These are phyloP conservation scores for Trichosporon faecale DNA, from an alignment of 1,284 basidiomycete genomes.

Conservation along the genomic window DNA sequence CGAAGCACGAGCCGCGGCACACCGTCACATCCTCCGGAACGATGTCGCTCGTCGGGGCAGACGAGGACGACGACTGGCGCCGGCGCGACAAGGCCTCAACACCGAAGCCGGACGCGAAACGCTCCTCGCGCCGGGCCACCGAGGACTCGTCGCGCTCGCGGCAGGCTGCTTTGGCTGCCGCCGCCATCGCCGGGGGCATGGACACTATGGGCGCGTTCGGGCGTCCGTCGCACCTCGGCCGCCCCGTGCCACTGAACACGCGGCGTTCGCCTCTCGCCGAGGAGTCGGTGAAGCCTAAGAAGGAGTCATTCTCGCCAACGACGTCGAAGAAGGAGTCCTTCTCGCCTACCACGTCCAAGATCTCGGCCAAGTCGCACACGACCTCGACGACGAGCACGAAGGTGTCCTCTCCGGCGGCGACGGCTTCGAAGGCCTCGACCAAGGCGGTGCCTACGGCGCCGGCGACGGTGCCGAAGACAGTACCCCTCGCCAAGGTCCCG, in stretches of 20 bases:
- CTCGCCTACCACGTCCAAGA: neutral
- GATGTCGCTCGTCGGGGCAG: slow-evolving; percentile 26
- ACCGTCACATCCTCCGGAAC: slow-evolving; percentile 28
- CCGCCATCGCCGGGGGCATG: slow-evolving; percentile 33
- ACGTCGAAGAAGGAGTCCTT: neutral
- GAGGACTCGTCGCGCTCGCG: slow-evolving; percentile 25
- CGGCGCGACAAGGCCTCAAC: slow-evolving; percentile 10
- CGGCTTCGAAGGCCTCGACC: neutral
- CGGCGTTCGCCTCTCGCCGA: slow-evolving; percentile 13
- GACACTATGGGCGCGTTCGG: slow-evolving; percentile 41
- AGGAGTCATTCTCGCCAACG: neutral
- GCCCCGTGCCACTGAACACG: slow-evolving; percentile 15
- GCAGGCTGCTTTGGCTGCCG: slow-evolving; percentile 35
- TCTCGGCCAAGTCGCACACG: neutral
- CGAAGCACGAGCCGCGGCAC: slow-evolving; percentile 10
- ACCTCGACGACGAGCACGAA: slow-evolving; percentile 7
- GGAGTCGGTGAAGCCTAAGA: neutral
- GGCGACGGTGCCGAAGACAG: neutral
- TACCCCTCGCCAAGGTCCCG: neutral
- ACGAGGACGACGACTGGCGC: slow-evolving; percentile 40
- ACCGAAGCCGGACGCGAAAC: neutral
- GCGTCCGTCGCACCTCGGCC: slow-evolving; percentile 24
- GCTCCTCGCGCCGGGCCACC: slow-evolving; percentile 14
- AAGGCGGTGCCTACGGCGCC: too few species aligned
- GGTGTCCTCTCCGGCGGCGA: slow-evolving; percentile 4